Conservation (phyloP, 805 yeast species). For the Yamadazyma scolyti region DNA sequence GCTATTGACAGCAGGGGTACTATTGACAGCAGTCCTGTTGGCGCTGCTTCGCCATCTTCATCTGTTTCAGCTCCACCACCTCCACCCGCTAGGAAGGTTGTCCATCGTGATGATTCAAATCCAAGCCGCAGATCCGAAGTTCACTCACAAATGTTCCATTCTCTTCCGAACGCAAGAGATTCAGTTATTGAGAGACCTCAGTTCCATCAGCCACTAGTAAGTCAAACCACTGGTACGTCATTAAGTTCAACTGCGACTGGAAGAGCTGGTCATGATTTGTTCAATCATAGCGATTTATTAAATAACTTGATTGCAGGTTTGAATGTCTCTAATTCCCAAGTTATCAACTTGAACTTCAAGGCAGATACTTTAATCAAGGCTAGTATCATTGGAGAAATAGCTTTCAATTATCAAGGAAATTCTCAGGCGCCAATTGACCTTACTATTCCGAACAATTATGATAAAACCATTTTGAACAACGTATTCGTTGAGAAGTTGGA, state of each 20-base stretch:
- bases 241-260: constrained; percentile 7
- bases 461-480: constrained; percentile 43
- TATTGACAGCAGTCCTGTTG: constrained; percentile 1
- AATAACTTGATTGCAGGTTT: constrained; percentile 55
- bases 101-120: constrained; percentile 31
- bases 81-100: constrained; percentile 55
- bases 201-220: constrained; percentile 11
- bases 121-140: constrained; percentile 19
- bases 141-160: constrained; percentile 45
- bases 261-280: constrained; percentile 17
- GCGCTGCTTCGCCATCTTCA: not conserved
- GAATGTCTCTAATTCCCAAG: constrained; percentile 83
- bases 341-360: constrained; percentile 67
- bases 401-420: constrained; percentile 54
- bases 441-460: constrained; percentile 45
- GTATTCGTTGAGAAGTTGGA: constrained; percentile 26
- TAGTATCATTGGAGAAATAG: constrained; percentile 80
- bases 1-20: constrained; percentile 9
- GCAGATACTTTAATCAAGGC: constrained; percentile 62
- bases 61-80: constrained; percentile 41
- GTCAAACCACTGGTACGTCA: constrained; percentile 40
- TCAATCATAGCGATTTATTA: constrained; percentile 12
- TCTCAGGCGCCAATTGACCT: constrained; percentile 16
- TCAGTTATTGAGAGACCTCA: constrained; percentile 22
- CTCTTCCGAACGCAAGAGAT: constrained; percentile 39